These are phyloP conservation scores for Dactylonectria estremocensis DNA, from an alignment of 2,329 filamentous ascomycete species.

Conservation along the genomic window DNA sequence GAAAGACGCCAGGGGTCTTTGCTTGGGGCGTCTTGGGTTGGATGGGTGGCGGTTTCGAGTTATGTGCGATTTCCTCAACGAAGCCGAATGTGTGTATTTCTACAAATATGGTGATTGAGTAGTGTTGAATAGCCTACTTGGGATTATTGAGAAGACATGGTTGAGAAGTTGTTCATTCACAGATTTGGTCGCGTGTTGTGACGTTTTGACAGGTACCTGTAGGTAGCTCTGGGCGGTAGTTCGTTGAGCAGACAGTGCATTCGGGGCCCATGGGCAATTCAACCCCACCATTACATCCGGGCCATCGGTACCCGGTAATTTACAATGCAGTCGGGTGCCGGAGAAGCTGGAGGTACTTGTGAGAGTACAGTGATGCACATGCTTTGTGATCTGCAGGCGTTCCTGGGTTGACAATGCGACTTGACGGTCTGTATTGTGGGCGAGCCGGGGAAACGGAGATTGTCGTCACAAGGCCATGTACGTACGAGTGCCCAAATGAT, in stretches of 20 bases:
- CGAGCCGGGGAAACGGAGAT: slow-evolving; percentile 15
- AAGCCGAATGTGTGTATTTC: background rate
- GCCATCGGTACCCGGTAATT: slow-evolving; percentile 25
- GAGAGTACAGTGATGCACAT: no score
- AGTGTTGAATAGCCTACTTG: slow-evolving; percentile 12
- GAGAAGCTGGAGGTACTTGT: no score
- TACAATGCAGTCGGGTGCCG: slow-evolving; percentile 3
- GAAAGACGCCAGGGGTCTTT: background rate
- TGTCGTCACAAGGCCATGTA: slow-evolving; percentile 3
- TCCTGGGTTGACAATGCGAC: slow-evolving; percentile 10
- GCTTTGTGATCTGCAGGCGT: background rate
- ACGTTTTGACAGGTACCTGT: background rate
- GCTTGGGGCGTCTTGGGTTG: slow-evolving; percentile 7
- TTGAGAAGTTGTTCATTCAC: no score
- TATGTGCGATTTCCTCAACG: slow-evolving; percentile 10
- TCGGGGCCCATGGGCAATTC: slow-evolving; percentile 18
- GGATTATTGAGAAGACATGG: background rate
- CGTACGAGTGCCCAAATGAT: no score
- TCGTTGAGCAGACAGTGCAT: background rate
- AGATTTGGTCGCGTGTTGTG: slow-evolving; percentile 5
- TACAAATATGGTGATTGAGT: slow-evolving; percentile 9
- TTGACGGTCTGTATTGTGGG: slow-evolving; percentile 4
- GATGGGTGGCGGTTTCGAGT: background rate
- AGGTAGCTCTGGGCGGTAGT: background rate
- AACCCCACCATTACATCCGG: slow-evolving; percentile 25